phyloP scores from a whole-genome alignment of 2,329 filamentous ascomycete genomes.

The Lasiodiplodia sp. region DNA sequence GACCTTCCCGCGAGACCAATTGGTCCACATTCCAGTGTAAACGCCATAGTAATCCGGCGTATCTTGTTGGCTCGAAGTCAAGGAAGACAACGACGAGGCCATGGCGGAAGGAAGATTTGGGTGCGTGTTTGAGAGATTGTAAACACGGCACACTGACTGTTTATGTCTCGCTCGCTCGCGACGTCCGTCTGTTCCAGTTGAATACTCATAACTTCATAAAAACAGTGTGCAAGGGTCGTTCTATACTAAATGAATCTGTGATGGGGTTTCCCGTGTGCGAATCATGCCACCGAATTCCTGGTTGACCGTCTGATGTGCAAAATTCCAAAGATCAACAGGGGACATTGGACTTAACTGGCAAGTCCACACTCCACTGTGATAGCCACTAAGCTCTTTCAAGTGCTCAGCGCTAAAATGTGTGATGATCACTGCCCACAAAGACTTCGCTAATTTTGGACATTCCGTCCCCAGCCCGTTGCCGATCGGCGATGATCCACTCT shows the following conservation, averaged over 20 bases:
- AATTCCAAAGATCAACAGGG: neutral
- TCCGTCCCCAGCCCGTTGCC: neutral
- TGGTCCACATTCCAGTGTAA: slow-evolving; percentile 42
- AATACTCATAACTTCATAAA: neutral
- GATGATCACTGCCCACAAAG: neutral
- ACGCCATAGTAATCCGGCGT: slow-evolving; percentile 27
- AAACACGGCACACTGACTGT: neutral
- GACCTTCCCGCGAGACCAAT: slow-evolving; percentile 43
- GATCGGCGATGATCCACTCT: neutral
- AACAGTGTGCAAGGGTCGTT: neutral
- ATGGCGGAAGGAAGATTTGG: neutral
- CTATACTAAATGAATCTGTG: too few species aligned
- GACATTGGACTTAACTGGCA: too few species aligned
- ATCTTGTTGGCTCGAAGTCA: neutral
- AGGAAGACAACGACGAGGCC: neutral
- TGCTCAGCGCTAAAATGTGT: neutral
- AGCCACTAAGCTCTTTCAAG: neutral
- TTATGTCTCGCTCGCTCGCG: neutral
- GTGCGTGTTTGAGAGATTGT: neutral
- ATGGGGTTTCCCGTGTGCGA: too few species aligned
- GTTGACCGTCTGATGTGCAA: neutral
- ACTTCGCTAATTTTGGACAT: neutral
- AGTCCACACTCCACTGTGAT: neutral
- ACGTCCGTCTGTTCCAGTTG: too few species aligned
- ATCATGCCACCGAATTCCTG: neutral